phyloP scores from a whole-genome alignment of 805 yeast species.

The Cyberlindnera sargentensis region DNA sequence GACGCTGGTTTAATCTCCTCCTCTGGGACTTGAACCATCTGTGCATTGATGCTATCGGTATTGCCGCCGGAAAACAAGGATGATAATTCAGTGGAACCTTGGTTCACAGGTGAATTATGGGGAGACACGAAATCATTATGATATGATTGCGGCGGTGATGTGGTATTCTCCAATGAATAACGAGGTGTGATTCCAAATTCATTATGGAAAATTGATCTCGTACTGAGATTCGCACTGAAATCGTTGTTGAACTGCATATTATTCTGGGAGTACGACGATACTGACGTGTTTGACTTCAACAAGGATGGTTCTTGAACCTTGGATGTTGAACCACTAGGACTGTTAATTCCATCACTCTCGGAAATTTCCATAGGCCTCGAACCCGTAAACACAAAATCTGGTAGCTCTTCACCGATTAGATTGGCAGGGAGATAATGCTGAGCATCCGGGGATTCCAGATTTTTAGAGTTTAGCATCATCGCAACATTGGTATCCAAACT shows the following conservation, averaged over 20 bases:
- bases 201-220: constrained; percentile 14
- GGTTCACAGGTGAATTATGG: constrained; percentile 16
- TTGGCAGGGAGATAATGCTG: constrained; percentile 31
- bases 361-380: not conserved
- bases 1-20: constrained; percentile 2
- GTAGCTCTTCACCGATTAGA: constrained; percentile 22
- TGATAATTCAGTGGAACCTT: constrained; percentile 17
- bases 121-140: constrained; percentile 17
- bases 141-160: constrained; percentile 16
- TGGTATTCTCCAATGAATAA: constrained; percentile 11
- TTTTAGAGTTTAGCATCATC: constrained; percentile 7
- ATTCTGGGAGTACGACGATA: constrained; percentile 4
- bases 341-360: constrained; percentile 3
- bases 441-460: constrained; percentile 27
- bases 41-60: constrained; percentile 5
- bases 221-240: constrained; percentile 11
- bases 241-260: constrained; percentile 3
- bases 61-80: constrained; percentile 21
- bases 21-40: not conserved
- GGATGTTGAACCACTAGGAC: constrained; percentile 5
- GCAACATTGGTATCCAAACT: constrained; percentile 5
- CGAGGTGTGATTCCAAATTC: constrained; percentile 14
- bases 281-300: not conserved
- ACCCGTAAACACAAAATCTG: constrained; percentile 7
- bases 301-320: constrained; percentile 2